These are phyloP conservation scores for Teunomyces cretensis DNA, from an alignment of 805 yeast genomes.

Conservation along the genomic window DNA sequence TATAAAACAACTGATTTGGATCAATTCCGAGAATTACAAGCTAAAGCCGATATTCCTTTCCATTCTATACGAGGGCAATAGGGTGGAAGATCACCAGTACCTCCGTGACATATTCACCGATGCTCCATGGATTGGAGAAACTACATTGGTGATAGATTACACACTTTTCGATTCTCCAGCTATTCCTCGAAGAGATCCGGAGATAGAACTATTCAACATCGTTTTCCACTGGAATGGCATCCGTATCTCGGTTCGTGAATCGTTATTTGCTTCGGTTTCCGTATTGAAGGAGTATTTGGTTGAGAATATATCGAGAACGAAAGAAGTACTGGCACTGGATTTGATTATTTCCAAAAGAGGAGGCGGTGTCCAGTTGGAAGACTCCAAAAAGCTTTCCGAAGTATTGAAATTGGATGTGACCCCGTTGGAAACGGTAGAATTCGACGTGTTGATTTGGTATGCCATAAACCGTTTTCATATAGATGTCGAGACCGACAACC, in stretches of 20 bases:
- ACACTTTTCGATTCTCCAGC: slow-evolving; percentile 16
- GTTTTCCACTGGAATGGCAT: slow-evolving; percentile 14
- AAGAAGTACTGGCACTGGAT: background rate
- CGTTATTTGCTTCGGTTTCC: slow-evolving; percentile 20
- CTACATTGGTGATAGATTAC: slow-evolving; percentile 23
- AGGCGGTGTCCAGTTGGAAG: slow-evolving; percentile 1
- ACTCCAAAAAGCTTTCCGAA: slow-evolving; percentile 11
- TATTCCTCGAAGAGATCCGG: slow-evolving; percentile 26
- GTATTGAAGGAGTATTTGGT: slow-evolving; percentile 19
- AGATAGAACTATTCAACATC: slow-evolving; percentile 23
- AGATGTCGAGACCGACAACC: slow-evolving; percentile 15
- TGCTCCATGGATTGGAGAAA: slow-evolving; percentile 6
- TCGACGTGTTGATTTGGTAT: background rate
- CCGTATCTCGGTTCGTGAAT: slow-evolving; percentile 11
- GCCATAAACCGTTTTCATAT: slow-evolving; percentile 13
- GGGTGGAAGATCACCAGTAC: slow-evolving; percentile 11
- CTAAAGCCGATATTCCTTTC: slow-evolving; percentile 27
- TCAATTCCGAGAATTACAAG: slow-evolving; percentile 17
- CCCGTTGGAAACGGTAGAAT: slow-evolving; percentile 20
- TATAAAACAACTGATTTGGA: slow-evolving; percentile 30
- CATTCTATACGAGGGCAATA: slow-evolving; percentile 12
- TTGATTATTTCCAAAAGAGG: background rate
- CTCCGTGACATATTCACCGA: slow-evolving; percentile 14
- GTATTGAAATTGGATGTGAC: slow-evolving; percentile 26
- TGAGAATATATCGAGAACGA: slow-evolving; percentile 3